Base-by-base conservation (phyloP, 257 asterid species). In the Nicotiana tomentosiformis region DNA sequence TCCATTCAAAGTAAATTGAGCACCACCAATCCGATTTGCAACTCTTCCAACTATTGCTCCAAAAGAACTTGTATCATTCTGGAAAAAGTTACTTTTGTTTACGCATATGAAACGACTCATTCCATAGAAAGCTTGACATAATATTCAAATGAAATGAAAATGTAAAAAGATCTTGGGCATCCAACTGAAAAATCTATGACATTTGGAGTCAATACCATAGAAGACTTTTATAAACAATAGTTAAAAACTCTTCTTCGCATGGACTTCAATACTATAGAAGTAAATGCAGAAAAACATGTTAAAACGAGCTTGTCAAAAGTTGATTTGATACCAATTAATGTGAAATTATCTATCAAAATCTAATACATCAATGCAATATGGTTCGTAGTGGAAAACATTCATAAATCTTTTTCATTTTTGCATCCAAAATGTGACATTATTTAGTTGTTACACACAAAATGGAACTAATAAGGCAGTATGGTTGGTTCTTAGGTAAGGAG, bases 11-110 rank as follows among this genome's bases (percentile, higher is more conserved):
- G 90, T 85, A 62, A 95, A 95, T 69, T 85, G 82, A 66, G 97
- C 97, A 49, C 97, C 97, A 5, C 85, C 91, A 62, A 93, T 95
- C 78, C 97, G 90, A 78, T 94, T 94, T 17, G 97, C 97, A 57
- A 94, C 95, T 3, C 98, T 88, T 23, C 97, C 98, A 56, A 92
- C 95, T 12, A 92, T 81, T 60, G 97, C 93, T 82, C 98, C 98
- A 32, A 93, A 92, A 79, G 86, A 58, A 35, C 80, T 4, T 1
- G 86, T 83, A 66, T 91, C 94, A 17, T 93, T 92, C 99, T 94
- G 90, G 83, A 66, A 61, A n/a, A 81, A 84, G 51, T 4, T 26
- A 7, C 29, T 74, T 74, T 74, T 26, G 62, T 51, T 29, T 74
- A 74, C 51, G 11, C 51, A 9, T 43, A 9, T 43, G 9, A 43